These are phyloP conservation scores for Pyronema omphalodes DNA, from an alignment of 495 filamentous ascomycete genomes.

Conservation along the genomic window DNA sequence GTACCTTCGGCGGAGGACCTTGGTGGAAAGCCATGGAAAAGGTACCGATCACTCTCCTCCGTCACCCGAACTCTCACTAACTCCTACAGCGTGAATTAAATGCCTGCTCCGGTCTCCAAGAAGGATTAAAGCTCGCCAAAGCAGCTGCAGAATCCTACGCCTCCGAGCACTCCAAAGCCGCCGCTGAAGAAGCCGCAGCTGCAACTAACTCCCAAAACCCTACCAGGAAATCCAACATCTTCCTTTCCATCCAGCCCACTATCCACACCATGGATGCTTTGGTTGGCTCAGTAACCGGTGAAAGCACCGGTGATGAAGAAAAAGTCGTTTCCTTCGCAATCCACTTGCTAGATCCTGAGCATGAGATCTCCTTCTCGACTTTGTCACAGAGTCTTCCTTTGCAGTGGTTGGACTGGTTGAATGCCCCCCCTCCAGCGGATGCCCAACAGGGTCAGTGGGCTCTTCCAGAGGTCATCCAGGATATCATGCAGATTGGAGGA, in stretches of 20 bases:
- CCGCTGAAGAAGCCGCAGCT: conserved; percentile 50
- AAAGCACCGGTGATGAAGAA: conserved; percentile 30
- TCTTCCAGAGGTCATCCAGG: conserved; percentile 65
- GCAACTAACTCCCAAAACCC: conserved; percentile 55
- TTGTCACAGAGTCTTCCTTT: conserved; percentile 69
- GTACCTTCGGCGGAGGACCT: conserved; percentile 52
- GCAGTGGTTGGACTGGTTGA: conserved; percentile 82
- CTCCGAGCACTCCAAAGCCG: conserved; percentile 57
- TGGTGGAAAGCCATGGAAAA: conserved; percentile 65
- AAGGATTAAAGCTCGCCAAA: conserved; percentile 75
- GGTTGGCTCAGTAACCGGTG: conserved; percentile 20
- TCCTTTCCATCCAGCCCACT: conserved; percentile 82
- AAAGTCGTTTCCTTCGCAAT: conserved; percentile 65
- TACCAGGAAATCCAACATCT: conserved; percentile 80
- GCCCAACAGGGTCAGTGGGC: conserved; percentile 25
- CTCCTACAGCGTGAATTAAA: conserved; percentile 52
- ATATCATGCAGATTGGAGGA: conserved; percentile 74
- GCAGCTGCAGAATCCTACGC: conserved; percentile 78
- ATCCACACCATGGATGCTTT: conserved; percentile 27
- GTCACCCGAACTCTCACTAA: conserved; percentile 20
- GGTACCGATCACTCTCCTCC: conserved; percentile 5
- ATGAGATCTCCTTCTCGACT: conserved; percentile 71
- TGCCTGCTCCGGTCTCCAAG: conserved; percentile 56
- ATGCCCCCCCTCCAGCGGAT: conserved; percentile 42
- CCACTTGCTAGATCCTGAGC: conserved; percentile 82